A percentile compares a stretch with the other conserved stretches of the same genome.
These are phyloP conservation scores for Penicillium pancosmium DNA, from an alignment of 495 filamentous ascomycete species.

Conservation along the genomic window DNA sequence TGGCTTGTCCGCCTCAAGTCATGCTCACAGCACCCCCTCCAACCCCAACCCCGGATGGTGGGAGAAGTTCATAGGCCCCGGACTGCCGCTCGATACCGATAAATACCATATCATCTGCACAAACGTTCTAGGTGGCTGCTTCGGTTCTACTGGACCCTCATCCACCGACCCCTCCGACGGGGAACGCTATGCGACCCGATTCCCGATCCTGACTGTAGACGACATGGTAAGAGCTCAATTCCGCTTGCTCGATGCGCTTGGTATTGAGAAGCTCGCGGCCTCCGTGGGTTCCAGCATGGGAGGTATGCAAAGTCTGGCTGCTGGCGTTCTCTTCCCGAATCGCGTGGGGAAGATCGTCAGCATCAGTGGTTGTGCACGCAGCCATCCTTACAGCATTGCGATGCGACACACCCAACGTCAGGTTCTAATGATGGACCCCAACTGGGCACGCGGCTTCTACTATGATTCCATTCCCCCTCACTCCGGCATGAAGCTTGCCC, in stretches of 20 bases:
- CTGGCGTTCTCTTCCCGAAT: conserved; percentile 83
- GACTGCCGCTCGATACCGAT: conserved; percentile 81
- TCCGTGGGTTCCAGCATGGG: conserved; percentile 98
- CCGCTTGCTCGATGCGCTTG: conserved; percentile 77
- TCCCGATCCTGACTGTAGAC: conserved; percentile 93
- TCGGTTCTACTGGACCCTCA: conserved; percentile 89
- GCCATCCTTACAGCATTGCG: conserved; percentile 97
- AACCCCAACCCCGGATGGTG: conserved; percentile 96
- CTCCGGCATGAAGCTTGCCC: conserved; percentile 94
- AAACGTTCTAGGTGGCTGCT: conserved; percentile 95
- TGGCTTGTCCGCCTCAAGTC: conserved; percentile 91
- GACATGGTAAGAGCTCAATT: conserved; percentile 99
- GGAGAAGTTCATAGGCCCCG: conserved; percentile 98
- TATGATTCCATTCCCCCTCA: conserved; percentile 89
- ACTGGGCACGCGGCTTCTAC: conserved; percentile 97
- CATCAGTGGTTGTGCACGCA: conserved; percentile 92
- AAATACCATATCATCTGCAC: conserved; percentile 95
- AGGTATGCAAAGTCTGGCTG: conserved; percentile 94
- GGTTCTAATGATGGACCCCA: conserved; percentile 97
- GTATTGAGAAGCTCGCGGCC: conserved; percentile 81
- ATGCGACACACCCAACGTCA: conserved; percentile 99
- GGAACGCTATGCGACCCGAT: conserved; percentile 87
- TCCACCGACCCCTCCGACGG: conserved; percentile 88
- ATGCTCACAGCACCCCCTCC: conserved; percentile 83
- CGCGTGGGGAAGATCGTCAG: conserved; percentile 80